A percentile compares a stretch with the other conserved stretches of the same genome.
phyloP scores from a whole-genome alignment of 208 protist species.

The Perkinsela sp. region DNA sequence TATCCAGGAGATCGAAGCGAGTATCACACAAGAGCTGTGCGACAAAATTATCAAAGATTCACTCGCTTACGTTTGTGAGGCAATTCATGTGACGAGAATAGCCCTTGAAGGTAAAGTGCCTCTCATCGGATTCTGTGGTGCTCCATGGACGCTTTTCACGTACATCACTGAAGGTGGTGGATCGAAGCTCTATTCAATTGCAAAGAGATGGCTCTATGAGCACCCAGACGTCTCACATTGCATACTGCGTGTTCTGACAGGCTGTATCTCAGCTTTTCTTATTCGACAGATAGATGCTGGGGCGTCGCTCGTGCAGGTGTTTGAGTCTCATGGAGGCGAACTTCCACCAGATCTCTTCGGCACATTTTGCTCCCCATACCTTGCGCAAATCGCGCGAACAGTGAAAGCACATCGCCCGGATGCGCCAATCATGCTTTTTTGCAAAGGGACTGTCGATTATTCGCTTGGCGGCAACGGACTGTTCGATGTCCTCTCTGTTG shows the following conservation, averaged over 20 bases:
- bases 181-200: slow-evolving; percentile 13
- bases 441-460: slow-evolving; percentile 21
- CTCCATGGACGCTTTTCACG: slow-evolving; percentile 36
- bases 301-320: slow-evolving; percentile 36
- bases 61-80: slow-evolving; percentile 28
- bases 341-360: slow-evolving; percentile 15
- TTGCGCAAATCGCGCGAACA: slow-evolving; percentile 13
- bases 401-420: slow-evolving; percentile 13
- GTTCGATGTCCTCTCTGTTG: slow-evolving; percentile 36
- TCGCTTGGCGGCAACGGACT: slow-evolving; percentile 6
- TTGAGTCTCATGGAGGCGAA: slow-evolving; percentile 39
- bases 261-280: slow-evolving; percentile 14
- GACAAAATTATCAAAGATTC: slow-evolving; percentile 1
- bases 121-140: slow-evolving; percentile 55
- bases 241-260: slow-evolving; percentile 15
- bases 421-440: slow-evolving; percentile 36
- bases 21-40: not conserved
- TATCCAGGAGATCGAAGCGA: not conserved
- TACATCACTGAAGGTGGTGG: slow-evolving; percentile 45
- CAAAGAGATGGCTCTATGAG: slow-evolving; percentile 25
- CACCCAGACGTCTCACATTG: slow-evolving; percentile 12
- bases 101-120: slow-evolving; percentile 23
- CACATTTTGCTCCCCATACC: slow-evolving; percentile 23
- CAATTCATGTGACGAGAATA: slow-evolving; percentile 25
- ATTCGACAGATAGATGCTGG: slow-evolving; percentile 17